Percentiles rank a stretch among this genome's conserved stretches.
Evolutionary conservation across 2,329 filamentous ascomycete species (phyloP).

Genomic region (Incumbomyces delicatus): DNA sequence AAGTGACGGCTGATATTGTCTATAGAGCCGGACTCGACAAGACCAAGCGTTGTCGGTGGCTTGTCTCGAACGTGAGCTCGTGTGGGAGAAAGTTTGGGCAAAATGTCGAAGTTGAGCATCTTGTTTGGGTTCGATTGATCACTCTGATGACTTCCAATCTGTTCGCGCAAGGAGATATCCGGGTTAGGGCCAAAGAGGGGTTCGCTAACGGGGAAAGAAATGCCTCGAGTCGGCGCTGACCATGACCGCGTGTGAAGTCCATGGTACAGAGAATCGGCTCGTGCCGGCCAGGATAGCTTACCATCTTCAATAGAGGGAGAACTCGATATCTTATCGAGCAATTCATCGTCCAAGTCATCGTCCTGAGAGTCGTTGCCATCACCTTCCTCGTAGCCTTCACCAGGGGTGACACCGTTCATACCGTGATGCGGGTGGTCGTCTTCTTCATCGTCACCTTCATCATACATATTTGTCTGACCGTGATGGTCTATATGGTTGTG

Average conservation of each 20-base stretch:
- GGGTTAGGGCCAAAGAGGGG: constrained; percentile 25
- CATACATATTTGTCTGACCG: constrained; percentile 23
- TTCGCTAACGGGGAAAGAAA: constrained; percentile 25
- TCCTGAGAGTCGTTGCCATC: constrained; percentile 55
- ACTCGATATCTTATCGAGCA: constrained; percentile 98
- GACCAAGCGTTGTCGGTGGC: constrained; percentile 2
- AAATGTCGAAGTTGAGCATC: background rate
- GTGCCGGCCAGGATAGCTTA: constrained; percentile 49
- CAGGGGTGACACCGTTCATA: constrained; percentile 14
- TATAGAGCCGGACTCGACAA: constrained; percentile 9
- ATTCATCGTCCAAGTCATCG: constrained; percentile 75
- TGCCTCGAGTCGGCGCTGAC: constrained; percentile 19
- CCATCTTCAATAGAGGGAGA: constrained; percentile 98
- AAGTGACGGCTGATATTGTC: constrained; percentile 27
- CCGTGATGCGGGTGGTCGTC: constrained; percentile 27
- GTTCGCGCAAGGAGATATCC: constrained; percentile 19
- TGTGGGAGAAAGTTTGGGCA: background rate
- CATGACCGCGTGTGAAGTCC: constrained; percentile 18
- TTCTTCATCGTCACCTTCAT: constrained; percentile 50
- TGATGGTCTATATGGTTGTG: constrained; percentile 14
- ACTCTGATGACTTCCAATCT: constrained; percentile 35
- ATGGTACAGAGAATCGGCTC: constrained; percentile 32
- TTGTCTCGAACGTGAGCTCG: background rate
- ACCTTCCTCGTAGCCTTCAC: constrained; percentile 33
- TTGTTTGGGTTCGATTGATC: constrained; percentile 24